Evolutionary conservation across 176 grass and related monocot species (phyloP).

Genomic region (Secale cereale): DNA sequence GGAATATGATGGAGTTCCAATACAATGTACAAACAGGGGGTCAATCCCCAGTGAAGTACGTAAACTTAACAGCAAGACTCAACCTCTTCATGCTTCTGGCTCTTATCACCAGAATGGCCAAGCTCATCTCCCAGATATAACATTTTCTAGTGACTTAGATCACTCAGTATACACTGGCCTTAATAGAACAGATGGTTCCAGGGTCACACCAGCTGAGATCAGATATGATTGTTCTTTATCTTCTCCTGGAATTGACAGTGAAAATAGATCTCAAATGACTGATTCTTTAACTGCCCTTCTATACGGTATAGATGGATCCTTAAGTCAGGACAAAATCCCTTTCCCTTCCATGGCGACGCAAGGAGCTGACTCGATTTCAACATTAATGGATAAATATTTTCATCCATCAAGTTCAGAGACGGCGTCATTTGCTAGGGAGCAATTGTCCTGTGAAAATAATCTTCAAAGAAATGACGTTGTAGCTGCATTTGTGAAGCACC

Average conservation of each 20-base stretch:
- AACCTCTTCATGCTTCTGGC: slow-evolving; percentile 14
- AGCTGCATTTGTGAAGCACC: slow-evolving; percentile 23
- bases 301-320: slow-evolving; percentile 17
- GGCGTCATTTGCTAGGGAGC: slow-evolving; percentile 9
- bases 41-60: slow-evolving; percentile 14
- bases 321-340: slow-evolving; percentile 15
- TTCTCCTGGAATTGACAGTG: slow-evolving; percentile 21
- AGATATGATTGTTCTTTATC: slow-evolving; percentile 3
- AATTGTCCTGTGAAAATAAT: slow-evolving; percentile 12
- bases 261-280: slow-evolving; percentile 30
- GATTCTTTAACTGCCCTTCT: slow-evolving; percentile 1
- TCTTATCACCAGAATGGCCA: slow-evolving; percentile 28
- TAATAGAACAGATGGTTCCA: slow-evolving; percentile 25
- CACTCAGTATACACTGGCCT: slow-evolving; percentile 13
- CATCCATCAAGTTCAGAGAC: slow-evolving; percentile 27
- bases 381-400: slow-evolving; percentile 16
- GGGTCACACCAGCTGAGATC: not conserved
- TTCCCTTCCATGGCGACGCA: not conserved
- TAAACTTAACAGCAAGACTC: not conserved
- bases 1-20: slow-evolving; percentile 25
- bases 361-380: slow-evolving; percentile 27
- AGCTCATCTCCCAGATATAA: not conserved
- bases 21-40: slow-evolving; percentile 24
- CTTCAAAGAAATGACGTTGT: slow-evolving; percentile 8
- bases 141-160: slow-evolving; percentile 19